A percentile compares a stretch with the other conserved stretches of the same genome.
Evolutionary conservation across 345 rosid species (phyloP).

Genomic region (Acer yangbiense): DNA sequence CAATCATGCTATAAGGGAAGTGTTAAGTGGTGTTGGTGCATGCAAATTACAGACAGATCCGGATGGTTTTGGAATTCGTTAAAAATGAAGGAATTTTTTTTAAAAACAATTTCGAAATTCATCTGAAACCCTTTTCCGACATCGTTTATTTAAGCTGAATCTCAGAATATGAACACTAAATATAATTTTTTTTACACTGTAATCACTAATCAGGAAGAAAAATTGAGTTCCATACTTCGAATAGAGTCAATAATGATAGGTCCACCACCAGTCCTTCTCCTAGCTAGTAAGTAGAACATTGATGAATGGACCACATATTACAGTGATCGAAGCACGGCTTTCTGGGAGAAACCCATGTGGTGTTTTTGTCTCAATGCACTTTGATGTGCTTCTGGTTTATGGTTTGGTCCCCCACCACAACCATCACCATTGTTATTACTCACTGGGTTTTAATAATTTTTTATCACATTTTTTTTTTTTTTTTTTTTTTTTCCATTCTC

Average conservation of each 20-base stretch:
- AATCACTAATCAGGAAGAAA: background rate
- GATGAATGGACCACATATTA: constrained; percentile 30
- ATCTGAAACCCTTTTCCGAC: background rate
- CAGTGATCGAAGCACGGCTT: constrained; percentile 22
- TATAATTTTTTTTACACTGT: background rate
- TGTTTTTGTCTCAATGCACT: constrained; percentile 18
- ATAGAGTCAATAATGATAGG: background rate
- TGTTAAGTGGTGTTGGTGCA: background rate
- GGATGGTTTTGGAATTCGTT: background rate
- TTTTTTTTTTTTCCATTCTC: background rate
- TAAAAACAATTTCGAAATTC: too few relatives aligned
- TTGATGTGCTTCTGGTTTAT: background rate
- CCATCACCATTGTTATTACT: background rate
- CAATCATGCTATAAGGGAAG: background rate
- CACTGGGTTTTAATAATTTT: background rate
- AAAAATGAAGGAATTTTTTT: too few relatives aligned
- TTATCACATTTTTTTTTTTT: background rate
- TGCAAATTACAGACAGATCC: background rate
- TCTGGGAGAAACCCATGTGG: constrained; percentile 31
- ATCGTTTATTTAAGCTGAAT: too few relatives aligned
- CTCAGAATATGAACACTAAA: background rate
- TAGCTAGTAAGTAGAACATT: too few relatives aligned
- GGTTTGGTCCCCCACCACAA: background rate
- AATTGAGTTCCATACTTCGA: background rate
- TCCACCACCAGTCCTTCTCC: background rate